Evolutionary conservation across 768 basidiomycete genomes (phyloP), one percentile per base, ranked within the genome.

Genomic region (Panaeolus cyanescens): DNA sequence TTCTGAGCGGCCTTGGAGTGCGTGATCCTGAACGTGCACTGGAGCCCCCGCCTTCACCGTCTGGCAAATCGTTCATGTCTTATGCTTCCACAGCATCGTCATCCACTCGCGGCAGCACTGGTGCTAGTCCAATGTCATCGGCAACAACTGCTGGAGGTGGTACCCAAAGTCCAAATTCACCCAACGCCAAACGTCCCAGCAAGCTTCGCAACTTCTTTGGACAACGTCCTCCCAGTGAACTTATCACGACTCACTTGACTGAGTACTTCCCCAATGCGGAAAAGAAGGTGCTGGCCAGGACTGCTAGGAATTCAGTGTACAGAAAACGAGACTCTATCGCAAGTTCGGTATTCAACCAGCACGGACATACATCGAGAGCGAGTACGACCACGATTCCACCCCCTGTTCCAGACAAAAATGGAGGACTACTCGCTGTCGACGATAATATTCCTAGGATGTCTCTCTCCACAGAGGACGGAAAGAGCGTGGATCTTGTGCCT

Each of bases 131-230:
- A 28, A 64, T 67, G 22, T 71, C 45, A 34, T 37, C 55, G 3
- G n/a, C 9, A 17, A 53, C 34, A 30, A 32, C 62, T 30, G 30
- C 30, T 50, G 45, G 45, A 15, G 45, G 45, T n/a, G n/a, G n/a
- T 4, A 12, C 45, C 25, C 62, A 71, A n/a, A 77, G 60, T 64
- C 75, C 76, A 39, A 67, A 75, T n/a, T 72, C 68, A 61, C 75
- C 72, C 34, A 77, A 75, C 59, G 74, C 73, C 42, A 85, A 85
- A 66, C 77, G 81, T 8, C 85, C 88, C 3, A 84, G 85, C 20
- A 95, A 93, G 69, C 72, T 95, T 53, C 92, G 92, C 74, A 95
- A 95, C 80, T 99, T 99, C 81, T 96, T 98, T 67, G 97, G 96
- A 15, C 97, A 98, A 69, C 91, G 97, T 37, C 97, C 97, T 0